Evolutionary conservation across 2,329 filamentous ascomycete species (phyloP), one percentile per base, ranked within the genome.

Genomic region (Penicillium sp.): DNA sequence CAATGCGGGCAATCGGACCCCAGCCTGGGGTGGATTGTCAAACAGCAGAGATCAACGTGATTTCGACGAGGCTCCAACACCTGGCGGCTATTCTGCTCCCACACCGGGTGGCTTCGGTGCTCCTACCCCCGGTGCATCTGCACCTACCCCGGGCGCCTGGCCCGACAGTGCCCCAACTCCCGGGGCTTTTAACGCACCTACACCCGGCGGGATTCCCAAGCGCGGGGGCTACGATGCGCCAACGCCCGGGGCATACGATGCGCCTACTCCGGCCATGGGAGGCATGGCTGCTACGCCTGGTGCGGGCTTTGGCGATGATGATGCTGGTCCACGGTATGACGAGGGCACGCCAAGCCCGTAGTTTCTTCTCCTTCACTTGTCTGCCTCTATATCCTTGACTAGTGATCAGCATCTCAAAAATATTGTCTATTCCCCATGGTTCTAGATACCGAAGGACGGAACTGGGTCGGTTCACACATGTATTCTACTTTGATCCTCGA

Each of bases 31-130:
- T 25, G 42, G 44, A 12, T 20, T 52, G 6, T 37, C 51, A 6
- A 47, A 39, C 13, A 54, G 44, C 38, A 57, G 56, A 41, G 57
- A 61, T 27, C 48, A 57, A 30, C 59, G 60, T 15, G 56, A 75
- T 0, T 86, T 46, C n/a, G 51, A 84, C 51, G 85, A 90, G 50
- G 84, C 84, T 3, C 84, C 84, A 0, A 88, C 84, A 0, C 84
- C 82, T 0, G 82, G 80, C 2, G 80, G 77, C 33, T 82, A 84
- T 39, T 74, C 77, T 5, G 82, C 81, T 2, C 79, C 80, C 1
- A 85, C 81, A 0, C 81, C 81, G 1, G 79, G 78, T 64, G 31
- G 75, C 68, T 39, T 65, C 31, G 59, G 54, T 23, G 84, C 82
- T 11, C 82, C 82, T 0, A 88, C 84, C 0, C 84, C 84, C 0